phyloP scores from a whole-genome alignment of 352 stramenopile genomes.

The Phytophthora idaei region DNA sequence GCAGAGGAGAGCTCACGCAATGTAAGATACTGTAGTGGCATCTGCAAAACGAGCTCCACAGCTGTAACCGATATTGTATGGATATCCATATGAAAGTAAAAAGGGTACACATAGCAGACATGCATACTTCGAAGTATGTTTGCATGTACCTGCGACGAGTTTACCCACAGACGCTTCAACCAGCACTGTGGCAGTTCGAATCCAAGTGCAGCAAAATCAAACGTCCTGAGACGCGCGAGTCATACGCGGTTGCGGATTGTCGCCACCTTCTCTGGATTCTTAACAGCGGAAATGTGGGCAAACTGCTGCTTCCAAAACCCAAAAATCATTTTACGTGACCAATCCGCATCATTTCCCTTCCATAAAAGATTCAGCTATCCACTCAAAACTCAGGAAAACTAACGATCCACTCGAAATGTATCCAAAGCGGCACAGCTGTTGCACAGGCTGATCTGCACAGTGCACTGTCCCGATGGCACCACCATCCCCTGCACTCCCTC shows the following conservation, averaged over 20 bases:
- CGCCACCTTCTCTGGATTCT: slow-evolving; percentile 16
- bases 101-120: too few relatives aligned
- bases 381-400: not conserved
- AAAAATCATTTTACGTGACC: slow-evolving; percentile 5
- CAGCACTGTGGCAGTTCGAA: too few relatives aligned
- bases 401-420: not conserved
- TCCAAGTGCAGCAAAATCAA: slow-evolving; percentile 1
- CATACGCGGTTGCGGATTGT: slow-evolving; percentile 24
- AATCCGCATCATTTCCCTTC: slow-evolving; percentile 5
- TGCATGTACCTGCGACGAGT: not conserved
- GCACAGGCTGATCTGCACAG: slow-evolving; percentile 13
- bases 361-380: slow-evolving; percentile 5
- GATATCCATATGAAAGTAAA: too few relatives aligned
- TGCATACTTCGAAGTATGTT: too few relatives aligned
- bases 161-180: not conserved
- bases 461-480: not conserved
- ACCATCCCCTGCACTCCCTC: slow-evolving; percentile 5
- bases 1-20: not conserved
- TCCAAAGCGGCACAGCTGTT: not conserved
- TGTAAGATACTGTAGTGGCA: too few relatives aligned
- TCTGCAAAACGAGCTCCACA: too few relatives aligned
- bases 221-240: slow-evolving; percentile 13
- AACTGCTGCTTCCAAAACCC: not conserved
- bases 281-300: not conserved
- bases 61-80: too few relatives aligned